A percentile compares a stretch with the other conserved stretches of the same genome.
Conservation (phyloP, 108 stramenopile genomes). For the Nitzschia inconspicua region DNA sequence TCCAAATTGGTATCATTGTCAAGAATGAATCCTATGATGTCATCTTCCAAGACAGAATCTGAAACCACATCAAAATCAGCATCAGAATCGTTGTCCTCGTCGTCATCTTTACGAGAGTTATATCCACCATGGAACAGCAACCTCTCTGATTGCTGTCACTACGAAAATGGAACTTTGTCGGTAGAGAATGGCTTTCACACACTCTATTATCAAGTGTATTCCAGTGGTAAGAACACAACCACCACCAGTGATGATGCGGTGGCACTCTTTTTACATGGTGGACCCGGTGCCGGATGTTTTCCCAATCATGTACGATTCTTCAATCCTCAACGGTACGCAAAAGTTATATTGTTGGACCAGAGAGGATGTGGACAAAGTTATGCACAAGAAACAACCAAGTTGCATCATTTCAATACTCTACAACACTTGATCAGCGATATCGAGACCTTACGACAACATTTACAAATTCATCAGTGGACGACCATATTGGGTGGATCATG, state of each 20-base stretch:
- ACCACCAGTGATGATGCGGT: not conserved
- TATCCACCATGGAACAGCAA: not conserved
- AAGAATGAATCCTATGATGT: too few species aligned
- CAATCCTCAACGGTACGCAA: slow-evolving; percentile 60
- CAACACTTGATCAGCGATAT: slow-evolving; percentile 66
- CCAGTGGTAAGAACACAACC: not conserved
- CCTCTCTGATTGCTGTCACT: too few species aligned
- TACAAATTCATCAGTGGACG: slow-evolving; percentile 57
- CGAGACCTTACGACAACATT: slow-evolving; percentile 55
- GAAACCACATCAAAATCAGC: too few species aligned
- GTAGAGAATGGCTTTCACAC: slow-evolving; percentile 28
- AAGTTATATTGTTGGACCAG: slow-evolving; percentile 80
- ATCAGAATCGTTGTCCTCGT: too few species aligned
- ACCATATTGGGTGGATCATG: slow-evolving; percentile 86
- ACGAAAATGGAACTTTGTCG: slow-evolving; percentile 36
- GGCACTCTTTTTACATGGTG: slow-evolving; percentile 84
- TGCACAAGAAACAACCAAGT: slow-evolving; percentile 46
- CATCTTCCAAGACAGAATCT: too few species aligned
- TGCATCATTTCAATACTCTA: slow-evolving; percentile 44
- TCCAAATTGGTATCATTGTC: too few species aligned
- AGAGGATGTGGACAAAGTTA: slow-evolving; percentile 70
- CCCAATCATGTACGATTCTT: slow-evolving; percentile 77
- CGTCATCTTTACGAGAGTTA: too few species aligned
- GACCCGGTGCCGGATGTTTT: slow-evolving; percentile 78
- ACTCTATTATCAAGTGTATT: slow-evolving; percentile 34